phyloP scores from a whole-genome alignment of 2,329 filamentous ascomycete genomes.

The Metarhizium album region DNA sequence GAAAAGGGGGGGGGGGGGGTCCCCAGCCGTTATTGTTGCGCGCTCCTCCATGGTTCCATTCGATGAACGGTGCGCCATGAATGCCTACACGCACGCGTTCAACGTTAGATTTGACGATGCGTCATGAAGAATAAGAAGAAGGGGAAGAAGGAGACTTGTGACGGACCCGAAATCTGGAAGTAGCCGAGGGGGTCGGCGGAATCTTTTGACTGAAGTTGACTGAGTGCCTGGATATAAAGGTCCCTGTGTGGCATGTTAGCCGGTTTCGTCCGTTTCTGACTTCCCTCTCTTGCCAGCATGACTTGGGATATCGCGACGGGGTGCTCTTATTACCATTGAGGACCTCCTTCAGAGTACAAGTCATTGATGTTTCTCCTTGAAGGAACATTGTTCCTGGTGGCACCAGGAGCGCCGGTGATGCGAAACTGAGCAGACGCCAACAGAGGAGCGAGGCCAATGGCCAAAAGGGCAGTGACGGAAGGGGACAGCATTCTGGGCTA shows the following conservation, averaged over 20 bases:
- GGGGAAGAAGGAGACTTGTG: not conserved
- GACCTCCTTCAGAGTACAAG: constrained; percentile 28
- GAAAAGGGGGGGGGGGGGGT: no score
- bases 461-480: constrained; percentile 14
- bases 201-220: constrained; percentile 29
- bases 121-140: no score
- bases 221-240: constrained; percentile 36
- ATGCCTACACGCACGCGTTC: constrained; percentile 19
- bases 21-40: constrained; percentile 18
- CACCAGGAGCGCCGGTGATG: constrained; percentile 29
- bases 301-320: not conserved
- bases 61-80: constrained; percentile 29
- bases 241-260: constrained; percentile 24
- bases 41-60: constrained; percentile 31
- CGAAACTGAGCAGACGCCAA: constrained; percentile 17
- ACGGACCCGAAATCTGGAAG: constrained; percentile 37
- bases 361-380: constrained; percentile 36
- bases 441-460: constrained; percentile 14
- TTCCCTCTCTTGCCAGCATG: no score
- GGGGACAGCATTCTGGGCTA: constrained; percentile 11
- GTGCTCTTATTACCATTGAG: constrained; percentile 31
- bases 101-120: no score
- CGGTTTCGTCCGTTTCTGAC: not conserved
- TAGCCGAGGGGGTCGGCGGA: constrained; percentile 35
- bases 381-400: constrained; percentile 30